phyloP scores from a whole-genome alignment of 768 basidiomycete species.

The Steccherinum ochraceum region DNA sequence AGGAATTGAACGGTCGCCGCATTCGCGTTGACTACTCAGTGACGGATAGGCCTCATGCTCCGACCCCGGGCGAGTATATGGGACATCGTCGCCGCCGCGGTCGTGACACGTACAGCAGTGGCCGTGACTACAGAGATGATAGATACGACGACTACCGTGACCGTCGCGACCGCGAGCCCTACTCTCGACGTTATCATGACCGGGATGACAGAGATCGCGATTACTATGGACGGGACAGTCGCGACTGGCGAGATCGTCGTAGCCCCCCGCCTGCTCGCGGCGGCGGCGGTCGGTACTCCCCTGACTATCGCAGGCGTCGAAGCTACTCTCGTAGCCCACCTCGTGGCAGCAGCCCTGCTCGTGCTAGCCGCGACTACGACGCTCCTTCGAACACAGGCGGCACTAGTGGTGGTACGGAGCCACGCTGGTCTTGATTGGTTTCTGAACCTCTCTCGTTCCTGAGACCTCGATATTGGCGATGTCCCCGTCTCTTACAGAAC shows the following conservation, averaged over 20 bases:
- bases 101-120: slow-evolving; percentile 31
- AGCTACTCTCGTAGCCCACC: slow-evolving; percentile 81
- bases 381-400: slow-evolving; percentile 29
- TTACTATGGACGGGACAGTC: slow-evolving; percentile 58
- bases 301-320: slow-evolving; percentile 67
- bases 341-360: slow-evolving; percentile 53
- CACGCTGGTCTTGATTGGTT: slow-evolving; percentile 54
- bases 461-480: slow-evolving; percentile 11
- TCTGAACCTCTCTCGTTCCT: slow-evolving; percentile 15
- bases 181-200: slow-evolving; percentile 32
- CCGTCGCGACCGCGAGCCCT: slow-evolving; percentile 44
- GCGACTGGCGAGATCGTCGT: slow-evolving; percentile 78
- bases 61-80: slow-evolving; percentile 98
- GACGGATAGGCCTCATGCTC: slow-evolving; percentile 88
- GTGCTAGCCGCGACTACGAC: slow-evolving; percentile 36
- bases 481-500: slow-evolving; percentile 16
- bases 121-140: slow-evolving; percentile 12
- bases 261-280: slow-evolving; percentile 45
- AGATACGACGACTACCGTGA: slow-evolving; percentile 35
- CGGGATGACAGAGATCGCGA: slow-evolving; percentile 44
- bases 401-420: slow-evolving; percentile 34
- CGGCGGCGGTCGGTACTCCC: slow-evolving; percentile 64
- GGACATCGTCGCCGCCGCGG: slow-evolving; percentile 67
- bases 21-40: slow-evolving; percentile 98
- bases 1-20: slow-evolving; percentile 93